Evolutionary conservation across 208 protist genomes (phyloP), one percentile per base, ranked within the genome.

Genomic region (Herpetomonas muscarum): DNA sequence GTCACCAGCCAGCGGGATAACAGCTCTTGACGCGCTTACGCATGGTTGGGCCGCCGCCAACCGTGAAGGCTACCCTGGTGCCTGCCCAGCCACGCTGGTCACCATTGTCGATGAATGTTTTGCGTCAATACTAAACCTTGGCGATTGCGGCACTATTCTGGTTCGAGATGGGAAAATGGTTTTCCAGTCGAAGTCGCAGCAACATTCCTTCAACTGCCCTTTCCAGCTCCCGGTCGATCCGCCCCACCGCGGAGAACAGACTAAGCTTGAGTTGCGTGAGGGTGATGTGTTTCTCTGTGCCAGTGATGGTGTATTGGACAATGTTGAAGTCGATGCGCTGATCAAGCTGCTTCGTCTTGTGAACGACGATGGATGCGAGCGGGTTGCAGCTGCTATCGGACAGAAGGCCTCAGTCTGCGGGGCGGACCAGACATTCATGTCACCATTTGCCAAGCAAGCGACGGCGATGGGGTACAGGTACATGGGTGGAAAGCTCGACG

Each of bases 131-230:
- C 67, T 94, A 36, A 94, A 92, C 57, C 65, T 94, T 21, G 88
- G 88, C 44, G 88, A 94, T 68, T 94, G 88, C 48, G 88, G 88
- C 19, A 61, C 82, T 9, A 64, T 87, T 4, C 68, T 90, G 13
- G 25, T 91, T 63, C 76, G 88, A 9, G 64, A 81, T 22, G 71
- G 67, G 1, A 68, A 72, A 47, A 65, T 92, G 12, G 64, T 94
- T 24, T 90, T 79, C 51, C 75, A 68, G 6, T 82, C 82, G 1
- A 69, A 72, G 56, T 61, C 69, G 25, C 85, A 92, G 70, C 85
- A 94, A 61, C 88, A 94, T 53, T 73, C 64, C 32, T 94, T 94
- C 59, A 92, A 94, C 66, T 94, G 88, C 55, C 88, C 88, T 0
- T 92, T 76, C 41, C 82, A 90, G 54, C 78, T 94, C 4, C 87